Percentiles rank a stretch among this genome's conserved stretches.
These are phyloP conservation scores for Sutorius australiensis DNA, from an alignment of 768 basidiomycete genomes.

Conservation along the genomic window DNA sequence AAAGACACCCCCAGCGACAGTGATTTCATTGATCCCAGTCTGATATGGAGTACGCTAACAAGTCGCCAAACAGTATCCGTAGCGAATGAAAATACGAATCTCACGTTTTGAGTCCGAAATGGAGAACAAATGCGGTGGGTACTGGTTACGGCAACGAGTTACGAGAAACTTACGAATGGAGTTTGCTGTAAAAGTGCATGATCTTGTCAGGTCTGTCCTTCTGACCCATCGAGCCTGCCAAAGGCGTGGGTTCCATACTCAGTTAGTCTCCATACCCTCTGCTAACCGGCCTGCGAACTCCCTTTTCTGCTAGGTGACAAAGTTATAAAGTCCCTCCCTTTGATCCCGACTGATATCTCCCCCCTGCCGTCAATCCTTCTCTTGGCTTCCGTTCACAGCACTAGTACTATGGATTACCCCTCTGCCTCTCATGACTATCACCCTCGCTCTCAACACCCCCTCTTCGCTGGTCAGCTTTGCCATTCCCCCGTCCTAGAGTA, in stretches of 20 bases:
- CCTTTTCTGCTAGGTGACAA: slow-evolving; percentile 25
- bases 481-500: slow-evolving; percentile 4
- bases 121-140: slow-evolving; percentile 25
- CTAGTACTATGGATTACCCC: slow-evolving; percentile 13
- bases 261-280: slow-evolving; percentile 16
- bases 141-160: slow-evolving; percentile 24
- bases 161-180: slow-evolving; percentile 26
- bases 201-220: slow-evolving; percentile 27
- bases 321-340: slow-evolving; percentile 29
- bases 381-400: slow-evolving; percentile 8
- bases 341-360: slow-evolving; percentile 1
- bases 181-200: slow-evolving; percentile 27
- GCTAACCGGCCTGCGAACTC: slow-evolving; percentile 19
- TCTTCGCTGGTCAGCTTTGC: neutral
- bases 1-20: slow-evolving; percentile 4
- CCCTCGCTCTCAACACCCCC: neutral
- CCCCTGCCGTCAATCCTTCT: slow-evolving; percentile 22
- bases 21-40: slow-evolving; percentile 28
- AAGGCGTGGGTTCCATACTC: slow-evolving; percentile 31
- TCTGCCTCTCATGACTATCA: neutral
- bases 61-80: neutral
- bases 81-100: slow-evolving; percentile 22
- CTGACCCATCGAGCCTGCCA: slow-evolving; percentile 30
- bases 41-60: slow-evolving; percentile 17
- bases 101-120: slow-evolving; percentile 25